These are phyloP conservation scores for Diospyros lotus DNA, from an alignment of 148 eudicot genomes.

Conservation along the genomic window DNA sequence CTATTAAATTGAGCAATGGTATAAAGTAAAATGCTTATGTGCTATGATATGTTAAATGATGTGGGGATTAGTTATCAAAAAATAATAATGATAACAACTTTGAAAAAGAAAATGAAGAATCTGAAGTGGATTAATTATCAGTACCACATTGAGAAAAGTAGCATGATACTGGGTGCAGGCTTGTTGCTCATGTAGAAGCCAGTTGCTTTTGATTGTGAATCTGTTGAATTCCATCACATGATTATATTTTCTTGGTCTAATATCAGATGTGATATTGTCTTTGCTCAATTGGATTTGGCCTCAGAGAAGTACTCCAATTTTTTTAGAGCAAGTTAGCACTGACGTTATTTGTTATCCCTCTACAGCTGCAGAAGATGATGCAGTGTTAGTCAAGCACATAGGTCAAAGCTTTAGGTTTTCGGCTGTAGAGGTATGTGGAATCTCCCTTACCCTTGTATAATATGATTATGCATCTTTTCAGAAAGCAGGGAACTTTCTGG, in stretches of 20 bases:
- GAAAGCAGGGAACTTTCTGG: neutral
- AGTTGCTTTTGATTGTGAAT: neutral
- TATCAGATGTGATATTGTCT: conserved; percentile 6
- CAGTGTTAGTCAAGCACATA: conserved; percentile 62
- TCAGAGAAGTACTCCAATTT: neutral
- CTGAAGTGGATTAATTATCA: neutral
- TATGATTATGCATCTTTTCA: neutral
- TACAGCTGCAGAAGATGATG: conserved; percentile 88
- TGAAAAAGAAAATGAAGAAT: neutral
- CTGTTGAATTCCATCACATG: neutral
- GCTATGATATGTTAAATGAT: neutral
- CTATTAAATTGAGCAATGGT: too few relatives aligned
- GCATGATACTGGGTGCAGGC: neutral
- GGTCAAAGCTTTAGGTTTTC: conserved; percentile 84
- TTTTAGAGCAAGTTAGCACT: conserved; percentile 1
- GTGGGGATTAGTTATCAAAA: neutral
- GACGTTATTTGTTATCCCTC: conserved; percentile 2
- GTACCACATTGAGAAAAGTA: neutral
- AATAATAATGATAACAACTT: too few relatives aligned
- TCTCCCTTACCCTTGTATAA: conserved; percentile 3
- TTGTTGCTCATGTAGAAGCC: too few relatives aligned
- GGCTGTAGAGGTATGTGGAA: conserved; percentile 60
- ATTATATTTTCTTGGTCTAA: neutral
- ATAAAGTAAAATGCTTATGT: neutral
- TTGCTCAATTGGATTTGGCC: conserved; percentile 1